A percentile compares a stretch with the other conserved stretches of the same genome.
Conservation (phyloP, 305 asterid genomes). For the Fraxinus albicans region DNA sequence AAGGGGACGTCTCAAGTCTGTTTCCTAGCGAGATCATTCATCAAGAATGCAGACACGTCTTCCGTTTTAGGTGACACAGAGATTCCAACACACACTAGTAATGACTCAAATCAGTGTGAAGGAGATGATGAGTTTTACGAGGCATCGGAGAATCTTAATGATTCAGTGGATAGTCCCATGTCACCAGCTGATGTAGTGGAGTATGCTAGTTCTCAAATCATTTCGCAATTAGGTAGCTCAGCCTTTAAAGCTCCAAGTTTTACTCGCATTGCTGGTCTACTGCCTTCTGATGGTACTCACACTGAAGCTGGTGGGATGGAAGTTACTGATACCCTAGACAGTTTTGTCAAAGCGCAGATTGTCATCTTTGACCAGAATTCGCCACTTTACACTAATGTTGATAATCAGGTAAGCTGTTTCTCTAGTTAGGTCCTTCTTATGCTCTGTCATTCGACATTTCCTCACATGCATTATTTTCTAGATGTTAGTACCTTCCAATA, state of each 20-base stretch:
- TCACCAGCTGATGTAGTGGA: slow-evolving; percentile 33
- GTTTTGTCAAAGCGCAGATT: slow-evolving; percentile 93
- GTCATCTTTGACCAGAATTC: slow-evolving; percentile 74
- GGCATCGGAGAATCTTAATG: slow-evolving; percentile 79
- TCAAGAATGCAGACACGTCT: slow-evolving; percentile 60
- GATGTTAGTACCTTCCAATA: neutral
- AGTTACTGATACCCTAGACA: slow-evolving; percentile 56
- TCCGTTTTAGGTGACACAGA: slow-evolving; percentile 39
- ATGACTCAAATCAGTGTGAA: slow-evolving; percentile 51
- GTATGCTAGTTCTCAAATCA: slow-evolving; percentile 24
- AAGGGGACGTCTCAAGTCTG: slow-evolving; percentile 47
- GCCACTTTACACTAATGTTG: slow-evolving; percentile 58
- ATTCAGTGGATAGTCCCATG: slow-evolving; percentile 58
- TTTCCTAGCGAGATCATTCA: slow-evolving; percentile 82
- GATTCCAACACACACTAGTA: slow-evolving; percentile 32
- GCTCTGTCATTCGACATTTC: neutral
- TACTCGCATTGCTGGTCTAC: slow-evolving; percentile 66
- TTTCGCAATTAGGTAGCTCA: slow-evolving; percentile 33
- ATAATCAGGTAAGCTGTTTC: slow-evolving; percentile 58
- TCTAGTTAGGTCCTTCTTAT: slow-evolving; percentile 2
- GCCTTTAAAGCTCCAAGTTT: slow-evolving; percentile 64
- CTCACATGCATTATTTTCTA: neutral
- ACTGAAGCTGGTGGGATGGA: slow-evolving; percentile 51
- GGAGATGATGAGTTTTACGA: slow-evolving; percentile 92
- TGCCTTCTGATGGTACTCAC: slow-evolving; percentile 52